Percentiles rank a stretch among this genome's conserved stretches.
These are phyloP conservation scores for Nicotiana tomentosiformis DNA, from an alignment of 257 asterid genomes.

Conservation along the genomic window DNA sequence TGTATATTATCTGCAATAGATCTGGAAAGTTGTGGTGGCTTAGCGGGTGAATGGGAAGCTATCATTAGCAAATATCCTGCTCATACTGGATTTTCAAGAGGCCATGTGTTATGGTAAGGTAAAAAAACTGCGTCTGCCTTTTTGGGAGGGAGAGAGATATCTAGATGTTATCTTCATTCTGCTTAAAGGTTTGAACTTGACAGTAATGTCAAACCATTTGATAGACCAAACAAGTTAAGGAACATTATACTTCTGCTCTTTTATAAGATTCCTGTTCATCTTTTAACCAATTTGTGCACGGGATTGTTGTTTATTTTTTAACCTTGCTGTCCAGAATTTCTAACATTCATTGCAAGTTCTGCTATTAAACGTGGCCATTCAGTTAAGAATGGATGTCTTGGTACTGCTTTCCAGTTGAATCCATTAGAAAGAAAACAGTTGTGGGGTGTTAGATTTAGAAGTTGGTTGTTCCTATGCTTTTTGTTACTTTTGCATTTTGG, in stretches of 20 bases:
- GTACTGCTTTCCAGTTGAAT: conserved; percentile 1
- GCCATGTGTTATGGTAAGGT: background rate
- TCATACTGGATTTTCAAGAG: background rate
- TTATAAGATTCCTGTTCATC: background rate
- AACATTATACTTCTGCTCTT: background rate
- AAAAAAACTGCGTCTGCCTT: background rate
- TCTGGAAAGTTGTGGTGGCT: background rate
- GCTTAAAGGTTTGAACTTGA: background rate
- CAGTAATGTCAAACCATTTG: background rate
- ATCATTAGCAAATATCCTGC: background rate
- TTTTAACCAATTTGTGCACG: background rate
- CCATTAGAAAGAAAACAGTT: background rate
- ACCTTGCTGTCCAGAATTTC: background rate
- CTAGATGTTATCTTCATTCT: background rate
- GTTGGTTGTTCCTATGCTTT: background rate
- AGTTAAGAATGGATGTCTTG: background rate
- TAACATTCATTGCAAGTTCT: background rate
- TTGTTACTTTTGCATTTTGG: background rate
- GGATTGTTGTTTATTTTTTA: background rate
- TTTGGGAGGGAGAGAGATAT: background rate
- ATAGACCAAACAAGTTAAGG: background rate
- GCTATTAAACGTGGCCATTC: background rate
- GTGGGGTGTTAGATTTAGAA: background rate
- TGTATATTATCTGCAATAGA: background rate
- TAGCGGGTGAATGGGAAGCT: background rate